Evolutionary conservation across 495 filamentous ascomycete genomes (phyloP), one percentile per base, ranked within the genome.

Genomic region (Glarea lozoyensis): DNA sequence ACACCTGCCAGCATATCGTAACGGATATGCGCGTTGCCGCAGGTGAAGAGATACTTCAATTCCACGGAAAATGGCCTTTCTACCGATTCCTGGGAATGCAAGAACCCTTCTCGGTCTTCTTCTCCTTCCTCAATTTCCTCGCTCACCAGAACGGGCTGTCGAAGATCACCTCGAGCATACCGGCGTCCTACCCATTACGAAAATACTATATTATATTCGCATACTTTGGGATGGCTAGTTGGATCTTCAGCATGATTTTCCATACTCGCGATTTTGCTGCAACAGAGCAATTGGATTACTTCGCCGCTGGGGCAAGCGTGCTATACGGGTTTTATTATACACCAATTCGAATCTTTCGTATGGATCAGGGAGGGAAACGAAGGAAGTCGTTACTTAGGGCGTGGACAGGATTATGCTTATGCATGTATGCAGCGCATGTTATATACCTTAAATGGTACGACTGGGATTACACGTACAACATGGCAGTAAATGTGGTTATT

Each of bases 41-140:
- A 62, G 60, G 73, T 30, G 67, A 73, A 21, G 75, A 84, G 2
- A 60, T 94, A 20, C 79, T 89, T 29, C 92, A 98, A 67, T 98
- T 85, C 70, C 89, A 98, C 68, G 92, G 93, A n/a, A 98, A 98
- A 76, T 98, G 92, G 92, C 92, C 92, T 21, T 98, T 98, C 70
- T 68, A 75, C 49, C 81, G 92, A 46, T 69, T 95, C 46, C 62
- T 94, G 13, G 92, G 92, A 54, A 80, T 95, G 66, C 92, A 98
- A 66, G 92, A 98, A 67, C 87, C 89, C 47, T 86, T 85, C 63
- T 85, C 79, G 23, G 92, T 97, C 42, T 67, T 97, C 48, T 98
- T 97, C 73, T 92, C 86, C 50, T 68, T 90, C 38, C 67, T 94
- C 53, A 97, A 98, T 66, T 77, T 89, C 47, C 69, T 78, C 20